These are phyloP conservation scores for Picochlorum costavermella DNA, from an alignment of 139 green algal genomes.

Conservation along the genomic window DNA sequence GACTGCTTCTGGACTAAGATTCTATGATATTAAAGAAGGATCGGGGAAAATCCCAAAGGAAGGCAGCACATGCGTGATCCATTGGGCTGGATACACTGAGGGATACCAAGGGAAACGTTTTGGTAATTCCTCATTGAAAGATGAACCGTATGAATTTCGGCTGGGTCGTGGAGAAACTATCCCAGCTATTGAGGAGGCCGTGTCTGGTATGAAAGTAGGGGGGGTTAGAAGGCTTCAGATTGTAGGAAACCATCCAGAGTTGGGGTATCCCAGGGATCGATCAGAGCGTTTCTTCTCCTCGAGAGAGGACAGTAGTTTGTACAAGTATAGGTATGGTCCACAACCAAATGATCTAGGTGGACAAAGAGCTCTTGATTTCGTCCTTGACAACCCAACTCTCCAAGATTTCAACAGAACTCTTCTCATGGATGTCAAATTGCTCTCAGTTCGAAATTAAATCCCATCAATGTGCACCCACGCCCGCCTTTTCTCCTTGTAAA, in stretches of 20 bases:
- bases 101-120: conserved; percentile 54
- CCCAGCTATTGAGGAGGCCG: conserved; percentile 68
- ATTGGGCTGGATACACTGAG: conserved; percentile 62
- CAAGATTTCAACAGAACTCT: conserved; percentile 43
- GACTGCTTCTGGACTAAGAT: conserved; percentile 12
- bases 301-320: conserved; percentile 24
- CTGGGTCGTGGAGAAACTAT: conserved; percentile 55
- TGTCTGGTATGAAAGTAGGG: conserved; percentile 60
- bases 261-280: conserved; percentile 44
- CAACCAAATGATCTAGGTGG: conserved; percentile 44
- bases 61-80: conserved; percentile 35
- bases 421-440: conserved; percentile 75
- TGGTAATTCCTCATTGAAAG: conserved; percentile 56
- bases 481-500: too few relatives aligned
- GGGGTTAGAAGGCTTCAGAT: conserved; percentile 51
- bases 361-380: conserved; percentile 75
- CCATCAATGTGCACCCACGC: background rate
- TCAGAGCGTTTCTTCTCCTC: conserved; percentile 35
- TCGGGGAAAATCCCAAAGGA: conserved; percentile 9
- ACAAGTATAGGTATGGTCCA: conserved; percentile 26
- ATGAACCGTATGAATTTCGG: conserved; percentile 66
- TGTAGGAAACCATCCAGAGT: conserved; percentile 38
- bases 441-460: conserved; percentile 36
- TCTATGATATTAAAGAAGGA: conserved; percentile 18
- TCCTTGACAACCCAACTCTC: conserved; percentile 68